Evolutionary conservation across 2,329 filamentous ascomycete genomes (phyloP), one percentile per base, ranked within the genome.

Genomic region (Colletotrichum lini): DNA sequence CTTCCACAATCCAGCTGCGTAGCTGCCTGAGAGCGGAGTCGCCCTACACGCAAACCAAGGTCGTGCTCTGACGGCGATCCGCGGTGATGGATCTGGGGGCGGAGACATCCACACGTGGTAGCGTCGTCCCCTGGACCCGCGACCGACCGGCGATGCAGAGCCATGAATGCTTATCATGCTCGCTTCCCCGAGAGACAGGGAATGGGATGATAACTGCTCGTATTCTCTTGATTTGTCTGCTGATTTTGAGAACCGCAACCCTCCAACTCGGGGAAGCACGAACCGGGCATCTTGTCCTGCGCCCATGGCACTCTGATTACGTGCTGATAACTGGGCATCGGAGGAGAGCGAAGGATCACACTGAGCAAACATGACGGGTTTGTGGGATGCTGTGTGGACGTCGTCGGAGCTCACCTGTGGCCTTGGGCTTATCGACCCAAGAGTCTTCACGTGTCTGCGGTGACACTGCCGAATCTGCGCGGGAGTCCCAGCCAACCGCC

Each of bases 101-200:
- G 65, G 69, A 64, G 65, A 71, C 40, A 23, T 57, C 35, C 38
- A 47, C 53, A 68, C 58, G 52, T 67, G 68, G 38, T 71, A 68
- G 52, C 23, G 52, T 59, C 30, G 8, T 35, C 9, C 23, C 42
- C 30, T 54, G 58, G 44, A 40, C 23, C 57, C 40, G 45, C 26
- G 64, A 26, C 16, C 7, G 23, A 40, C 4, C 15, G 21, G 26
- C 21, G 30, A n/a, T 13, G 26, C 30, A 42, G 42, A 16, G n/a
- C 21, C 4, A 38, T n/a, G 9, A 42, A 53, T 54, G 26, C 16
- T 42, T 53, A 15, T 52, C 47, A 16, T 23, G 18, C 60, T 54
- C 18, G 12, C 45, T 40, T 35, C 23, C 30, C 30, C 9, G 30
- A 8, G 15, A 10, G 35, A 21, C 12, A 47, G 45, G 30, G 21